These are phyloP conservation scores for Podospora sp. DNA, from an alignment of 495 filamentous ascomycete genomes.

Conservation along the genomic window DNA sequence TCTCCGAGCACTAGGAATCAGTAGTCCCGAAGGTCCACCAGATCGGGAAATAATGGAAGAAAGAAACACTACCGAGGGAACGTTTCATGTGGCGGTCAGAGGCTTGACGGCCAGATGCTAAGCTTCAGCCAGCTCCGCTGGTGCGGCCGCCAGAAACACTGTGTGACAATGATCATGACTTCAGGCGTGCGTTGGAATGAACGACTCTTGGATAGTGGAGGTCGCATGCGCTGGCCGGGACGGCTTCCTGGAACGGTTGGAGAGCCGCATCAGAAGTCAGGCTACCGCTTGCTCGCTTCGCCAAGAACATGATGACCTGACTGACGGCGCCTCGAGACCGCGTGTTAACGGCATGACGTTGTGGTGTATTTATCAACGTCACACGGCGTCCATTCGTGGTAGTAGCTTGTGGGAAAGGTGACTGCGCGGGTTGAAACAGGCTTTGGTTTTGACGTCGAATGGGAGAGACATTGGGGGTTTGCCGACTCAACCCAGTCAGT, in stretches of 20 bases:
- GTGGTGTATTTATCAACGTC: not conserved
- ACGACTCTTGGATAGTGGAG: not conserved
- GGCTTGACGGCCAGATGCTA: not conserved
- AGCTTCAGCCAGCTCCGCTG: not conserved
- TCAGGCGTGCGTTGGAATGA: not conserved
- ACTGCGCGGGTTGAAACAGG: not conserved
- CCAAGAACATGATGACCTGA: not conserved
- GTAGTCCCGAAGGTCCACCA: slow-evolving; percentile 18
- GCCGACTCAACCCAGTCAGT: not conserved
- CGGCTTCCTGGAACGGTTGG: not conserved
- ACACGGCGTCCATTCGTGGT: not conserved
- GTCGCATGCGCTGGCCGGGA: not conserved
- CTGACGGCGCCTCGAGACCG: not conserved
- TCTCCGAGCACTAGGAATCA: not conserved
- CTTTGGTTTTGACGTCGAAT: not conserved
- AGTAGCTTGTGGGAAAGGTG: not conserved
- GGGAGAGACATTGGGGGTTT: not conserved
- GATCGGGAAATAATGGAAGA: slow-evolving; percentile 29
- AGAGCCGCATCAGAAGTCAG: not conserved
- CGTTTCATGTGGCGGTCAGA: slow-evolving; percentile 20
- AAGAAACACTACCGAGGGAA: slow-evolving; percentile 5
- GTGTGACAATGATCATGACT: not conserved
- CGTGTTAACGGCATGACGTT: slow-evolving; percentile 1
- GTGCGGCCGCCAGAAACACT: not conserved
- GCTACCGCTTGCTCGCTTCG: not conserved